Evolutionary conservation across 306 rosid genomes (phyloP).

Genomic region (Trifolium subterraneum): DNA sequence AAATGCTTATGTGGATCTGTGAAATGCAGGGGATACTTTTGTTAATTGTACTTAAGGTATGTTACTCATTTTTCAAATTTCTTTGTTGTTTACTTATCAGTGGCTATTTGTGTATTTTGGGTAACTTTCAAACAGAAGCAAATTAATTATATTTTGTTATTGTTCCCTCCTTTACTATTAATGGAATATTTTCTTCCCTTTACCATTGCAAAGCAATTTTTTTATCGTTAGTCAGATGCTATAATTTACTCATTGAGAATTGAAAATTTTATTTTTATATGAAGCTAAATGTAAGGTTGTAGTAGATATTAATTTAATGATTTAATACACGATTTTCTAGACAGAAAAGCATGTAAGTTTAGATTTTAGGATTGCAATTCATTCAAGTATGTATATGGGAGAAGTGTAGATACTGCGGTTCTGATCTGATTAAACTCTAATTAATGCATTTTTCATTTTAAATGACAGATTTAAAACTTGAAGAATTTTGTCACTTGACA

Average conservation of each 20-base stretch:
- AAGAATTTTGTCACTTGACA: not conserved
- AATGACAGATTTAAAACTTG: not conserved
- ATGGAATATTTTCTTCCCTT: constrained; percentile 7
- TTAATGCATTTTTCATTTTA: not conserved
- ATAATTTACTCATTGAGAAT: not conserved
- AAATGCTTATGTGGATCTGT: constrained; percentile 79
- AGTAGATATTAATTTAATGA: not conserved
- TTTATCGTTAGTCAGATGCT: not conserved
- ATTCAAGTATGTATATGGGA: not conserved
- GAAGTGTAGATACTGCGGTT: not conserved
- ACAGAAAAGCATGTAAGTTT: not conserved
- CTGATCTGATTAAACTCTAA: not conserved
- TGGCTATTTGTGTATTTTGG: constrained; percentile 1
- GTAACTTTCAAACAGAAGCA: not conserved
- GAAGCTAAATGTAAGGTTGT: not conserved
- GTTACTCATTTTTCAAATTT: constrained; percentile 33
- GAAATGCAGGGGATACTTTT: constrained; percentile 74
- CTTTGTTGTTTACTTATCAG: constrained; percentile 6
- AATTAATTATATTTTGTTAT: constrained; percentile 2
- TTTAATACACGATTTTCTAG: not conserved
- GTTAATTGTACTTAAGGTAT: constrained; percentile 64
- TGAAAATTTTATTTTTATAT: not conserved
- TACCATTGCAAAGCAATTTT: not conserved
- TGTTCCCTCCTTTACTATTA: constrained; percentile 1
- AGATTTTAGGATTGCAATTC: not conserved